Evolutionary conservation across 139 green algal genomes (phyloP).

Genomic region (Chlamydomonas sp.): DNA sequence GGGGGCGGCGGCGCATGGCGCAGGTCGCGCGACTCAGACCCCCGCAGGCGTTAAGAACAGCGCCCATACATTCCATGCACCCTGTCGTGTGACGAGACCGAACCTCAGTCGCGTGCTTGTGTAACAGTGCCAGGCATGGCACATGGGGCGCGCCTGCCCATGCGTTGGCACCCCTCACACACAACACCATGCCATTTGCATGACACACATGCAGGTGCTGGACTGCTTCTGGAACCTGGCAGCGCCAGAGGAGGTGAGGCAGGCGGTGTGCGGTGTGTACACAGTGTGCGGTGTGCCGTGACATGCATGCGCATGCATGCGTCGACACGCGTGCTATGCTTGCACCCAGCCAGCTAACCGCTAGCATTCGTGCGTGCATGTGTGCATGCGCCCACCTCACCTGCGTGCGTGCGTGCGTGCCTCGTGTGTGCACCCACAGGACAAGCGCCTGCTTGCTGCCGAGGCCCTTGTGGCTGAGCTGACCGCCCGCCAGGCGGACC

Average conservation of each 20-base stretch:
- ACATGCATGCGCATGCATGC: not conserved
- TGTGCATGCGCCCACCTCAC: not conserved
- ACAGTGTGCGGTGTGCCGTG: not conserved
- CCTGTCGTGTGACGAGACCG: too few species aligned
- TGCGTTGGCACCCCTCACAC: too few species aligned
- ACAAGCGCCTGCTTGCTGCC: constrained; percentile 23
- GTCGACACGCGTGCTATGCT: not conserved
- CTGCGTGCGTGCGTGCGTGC: not conserved
- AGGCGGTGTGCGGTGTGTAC: too few species aligned
- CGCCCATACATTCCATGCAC: too few species aligned
- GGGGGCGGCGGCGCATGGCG: too few species aligned
- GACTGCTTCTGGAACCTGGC: constrained; percentile 16
- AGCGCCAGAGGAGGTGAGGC: constrained; percentile 8
- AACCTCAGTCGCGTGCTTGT: too few species aligned
- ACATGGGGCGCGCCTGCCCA: too few species aligned
- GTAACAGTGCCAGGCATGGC: too few species aligned
- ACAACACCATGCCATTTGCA: not conserved
- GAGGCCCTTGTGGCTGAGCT: constrained; percentile 29
- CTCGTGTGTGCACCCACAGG: constrained; percentile 14
- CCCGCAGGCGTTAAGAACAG: too few species aligned
- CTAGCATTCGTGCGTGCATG: not conserved
- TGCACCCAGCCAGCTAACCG: not conserved
- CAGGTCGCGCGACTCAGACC: too few species aligned
- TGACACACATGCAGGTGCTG: not conserved
- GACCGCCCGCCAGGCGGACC: constrained; percentile 27